Base-by-base conservation (phyloP, 768 basidiomycete genomes). In the Hysterangium stoloniferum region DNA sequence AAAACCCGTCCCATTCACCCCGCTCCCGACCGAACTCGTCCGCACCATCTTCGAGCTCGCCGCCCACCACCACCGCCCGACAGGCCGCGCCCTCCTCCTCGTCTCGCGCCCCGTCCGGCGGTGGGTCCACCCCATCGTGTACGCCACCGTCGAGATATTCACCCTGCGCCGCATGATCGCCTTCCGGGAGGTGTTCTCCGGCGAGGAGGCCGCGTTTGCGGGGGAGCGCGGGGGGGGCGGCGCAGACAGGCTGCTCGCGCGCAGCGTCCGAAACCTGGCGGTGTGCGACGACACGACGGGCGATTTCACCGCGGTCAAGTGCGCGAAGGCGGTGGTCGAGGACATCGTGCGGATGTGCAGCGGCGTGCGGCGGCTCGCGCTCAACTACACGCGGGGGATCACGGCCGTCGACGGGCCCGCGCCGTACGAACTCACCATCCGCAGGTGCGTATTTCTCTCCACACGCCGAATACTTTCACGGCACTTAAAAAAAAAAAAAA, bases 381-480 rank as follows among this genome's bases (percentile, higher is more conserved):
- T 51, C 12, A 51, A 51, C n/a, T 51, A 51, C 38, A 51, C 43
- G 6, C 49, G 38, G 13, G 38, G 38, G n/a, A 42, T 51, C 28
- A 37, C 49, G 9, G n/a, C 19, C 24, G n/a, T 51, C 24, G 49
- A 51, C 19, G 37, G 38, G 3, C 32, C 32, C 13, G n/a, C 27
- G 33, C 49, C 49, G 31, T 32, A 28, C n/a, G 49, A 51, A 25
- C 49, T 51, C 27, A 51, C 49, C 5, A 24, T 51, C 7, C 27
- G 49, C 28, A 40, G 44, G 31, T 29, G 44, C 1, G 15, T 45
- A n/a, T n/a, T n/a, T n/a, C n/a, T n/a, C n/a, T n/a, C n/a, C n/a
- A n/a, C n/a, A n/a, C n/a, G n/a, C n/a, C n/a, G 20, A 11, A 45
- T 29, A 19, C 29, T 8, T 20, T 42, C 9, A 13, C 17, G 22